Conservation (phyloP, 1,284 basidiomycete genomes). For the Trametes hirsuta region DNA sequence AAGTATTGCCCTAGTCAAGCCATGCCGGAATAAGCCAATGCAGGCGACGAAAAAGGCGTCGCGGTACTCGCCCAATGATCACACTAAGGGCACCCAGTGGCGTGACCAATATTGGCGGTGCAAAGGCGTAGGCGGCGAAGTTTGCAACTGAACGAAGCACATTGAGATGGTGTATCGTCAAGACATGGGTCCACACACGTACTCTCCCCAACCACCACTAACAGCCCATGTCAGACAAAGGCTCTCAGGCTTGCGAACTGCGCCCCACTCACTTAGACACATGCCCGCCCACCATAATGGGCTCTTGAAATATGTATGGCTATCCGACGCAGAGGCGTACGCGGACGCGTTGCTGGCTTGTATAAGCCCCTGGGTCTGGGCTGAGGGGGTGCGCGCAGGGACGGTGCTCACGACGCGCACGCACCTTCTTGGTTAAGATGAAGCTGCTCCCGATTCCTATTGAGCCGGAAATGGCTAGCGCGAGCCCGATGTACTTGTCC, state of each 20-base stretch:
- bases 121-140: conserved; percentile 98
- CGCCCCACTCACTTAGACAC: conserved; percentile 74
- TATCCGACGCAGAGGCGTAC: conserved; percentile 72
- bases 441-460: conserved; percentile 89
- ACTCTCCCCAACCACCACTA: conserved; percentile 93
- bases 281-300: conserved; percentile 99
- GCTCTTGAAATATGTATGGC: conserved; percentile 86
- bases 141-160: conserved; percentile 71
- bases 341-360: conserved; percentile 63
- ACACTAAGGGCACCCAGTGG: conserved; percentile 96
- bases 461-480: conserved; percentile 81
- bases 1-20: conserved; percentile 75
- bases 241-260: conserved; percentile 1
- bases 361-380: conserved; percentile 69
- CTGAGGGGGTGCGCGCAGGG: conserved; percentile 8
- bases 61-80: conserved; percentile 82
- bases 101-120: conserved; percentile 96
- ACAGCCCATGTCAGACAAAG: conserved; percentile 3
- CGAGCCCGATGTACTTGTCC: conserved; percentile 91
- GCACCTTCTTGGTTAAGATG: conserved; percentile 96
- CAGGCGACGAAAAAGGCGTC: no score
- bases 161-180: conserved; percentile 36
- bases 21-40: neutral
- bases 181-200: conserved; percentile 22
- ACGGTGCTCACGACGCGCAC: conserved; percentile 11